Percentiles rank a stretch among this genome's conserved stretches.
Evolutionary conservation across 83 land plant species (phyloP).

Genomic region (Larix sibirica): DNA sequence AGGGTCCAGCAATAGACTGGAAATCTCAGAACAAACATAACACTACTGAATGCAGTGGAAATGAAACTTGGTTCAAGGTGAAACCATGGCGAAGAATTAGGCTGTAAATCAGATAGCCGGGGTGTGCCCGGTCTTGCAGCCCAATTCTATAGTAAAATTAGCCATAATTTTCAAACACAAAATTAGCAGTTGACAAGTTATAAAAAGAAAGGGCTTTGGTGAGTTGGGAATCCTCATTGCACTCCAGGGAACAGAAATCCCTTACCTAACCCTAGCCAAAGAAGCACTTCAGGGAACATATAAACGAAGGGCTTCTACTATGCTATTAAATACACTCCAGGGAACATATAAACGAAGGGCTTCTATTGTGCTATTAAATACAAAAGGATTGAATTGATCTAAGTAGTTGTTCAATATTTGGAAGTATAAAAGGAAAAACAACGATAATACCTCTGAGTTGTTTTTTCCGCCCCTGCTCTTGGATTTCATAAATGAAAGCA

Average conservation of each 20-base stretch:
- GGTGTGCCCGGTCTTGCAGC: no score
- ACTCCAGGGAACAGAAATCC: no score
- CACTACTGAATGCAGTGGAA: neutral
- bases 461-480: slow-evolving; percentile 58
- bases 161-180: no score
- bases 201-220: no score
- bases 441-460: slow-evolving; percentile 57
- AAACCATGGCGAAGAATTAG: neutral
- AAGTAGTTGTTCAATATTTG: no score
- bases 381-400: neutral
- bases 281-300: neutral
- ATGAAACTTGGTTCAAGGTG: neutral
- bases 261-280: no score
- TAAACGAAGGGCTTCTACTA: neutral
- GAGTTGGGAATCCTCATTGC: no score
- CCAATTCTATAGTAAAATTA: no score
- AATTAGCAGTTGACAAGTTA: neutral
- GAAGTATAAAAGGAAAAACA: no score
- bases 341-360: neutral
- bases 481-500: slow-evolving; percentile 56
- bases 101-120: no score
- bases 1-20: neutral
- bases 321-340: neutral
- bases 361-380: neutral
- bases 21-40: neutral